A percentile compares a stretch with the other conserved stretches of the same genome.
Conservation (phyloP, 208 protist species). For the Crithidia fasciculata region DNA sequence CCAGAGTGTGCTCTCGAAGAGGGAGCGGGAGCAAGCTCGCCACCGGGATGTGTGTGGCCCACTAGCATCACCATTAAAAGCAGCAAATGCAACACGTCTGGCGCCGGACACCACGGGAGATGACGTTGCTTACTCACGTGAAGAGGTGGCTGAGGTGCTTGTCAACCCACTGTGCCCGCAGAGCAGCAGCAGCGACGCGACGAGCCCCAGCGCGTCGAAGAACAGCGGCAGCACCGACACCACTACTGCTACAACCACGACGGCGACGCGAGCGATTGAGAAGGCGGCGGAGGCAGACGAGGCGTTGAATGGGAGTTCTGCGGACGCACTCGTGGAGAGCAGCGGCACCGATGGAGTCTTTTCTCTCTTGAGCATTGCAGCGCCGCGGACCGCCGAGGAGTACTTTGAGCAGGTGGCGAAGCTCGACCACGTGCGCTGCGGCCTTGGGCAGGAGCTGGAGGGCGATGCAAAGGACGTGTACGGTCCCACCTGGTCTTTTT, state of each 20-base stretch:
- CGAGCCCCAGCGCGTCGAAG: background rate
- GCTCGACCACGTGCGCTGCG: constrained; percentile 43
- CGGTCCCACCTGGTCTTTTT: constrained; percentile 46
- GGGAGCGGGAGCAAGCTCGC: background rate
- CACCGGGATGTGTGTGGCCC: constrained; percentile 1
- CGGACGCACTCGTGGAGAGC: background rate
- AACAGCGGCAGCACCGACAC: background rate
- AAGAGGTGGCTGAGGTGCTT: background rate
- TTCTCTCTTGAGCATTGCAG: constrained; percentile 19
- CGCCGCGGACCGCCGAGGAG: constrained; percentile 42
- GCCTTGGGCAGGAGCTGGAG: constrained; percentile 42
- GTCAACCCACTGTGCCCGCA: constrained; percentile 1
- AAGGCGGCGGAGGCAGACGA: background rate
- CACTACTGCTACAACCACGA: background rate
- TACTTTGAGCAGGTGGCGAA: constrained; percentile 32
- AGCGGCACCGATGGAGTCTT: constrained; percentile 5
- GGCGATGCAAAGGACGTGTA: constrained; percentile 39
- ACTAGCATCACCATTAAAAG: background rate
- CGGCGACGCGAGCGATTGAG: background rate
- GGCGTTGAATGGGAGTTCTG: background rate
- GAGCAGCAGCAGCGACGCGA: background rate
- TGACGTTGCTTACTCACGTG: background rate
- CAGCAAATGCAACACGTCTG: no score
- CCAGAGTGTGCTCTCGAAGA: background rate
- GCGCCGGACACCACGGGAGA: background rate